A percentile compares a stretch with the other conserved stretches of the same genome.
phyloP scores from a whole-genome alignment of 805 yeast genomes.

The Metschnikowia gruessii region DNA sequence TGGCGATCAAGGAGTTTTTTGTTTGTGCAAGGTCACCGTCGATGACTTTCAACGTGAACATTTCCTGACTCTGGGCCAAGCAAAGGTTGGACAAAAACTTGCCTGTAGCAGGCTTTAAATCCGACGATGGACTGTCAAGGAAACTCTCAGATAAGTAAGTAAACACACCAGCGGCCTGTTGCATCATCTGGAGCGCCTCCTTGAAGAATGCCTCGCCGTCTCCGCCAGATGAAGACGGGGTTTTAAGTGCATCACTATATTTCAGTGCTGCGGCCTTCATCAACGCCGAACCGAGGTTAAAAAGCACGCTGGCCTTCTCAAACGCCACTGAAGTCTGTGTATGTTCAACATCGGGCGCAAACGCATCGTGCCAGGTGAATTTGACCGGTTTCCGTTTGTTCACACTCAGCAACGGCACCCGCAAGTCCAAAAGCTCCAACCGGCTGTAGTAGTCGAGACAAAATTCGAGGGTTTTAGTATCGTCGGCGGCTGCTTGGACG shows the following conservation, averaged over 20 bases:
- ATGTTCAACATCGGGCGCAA: constrained; percentile 41
- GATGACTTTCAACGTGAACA: constrained; percentile 63
- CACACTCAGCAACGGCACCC: constrained; percentile 66
- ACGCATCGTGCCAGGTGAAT: constrained; percentile 83
- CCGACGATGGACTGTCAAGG: constrained; percentile 83
- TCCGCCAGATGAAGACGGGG: constrained; percentile 13
- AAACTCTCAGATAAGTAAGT: constrained; percentile 74
- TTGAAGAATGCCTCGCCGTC: constrained; percentile 49
- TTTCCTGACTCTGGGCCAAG: constrained; percentile 88
- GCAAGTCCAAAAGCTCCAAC: constrained; percentile 71
- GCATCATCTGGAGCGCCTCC: constrained; percentile 56
- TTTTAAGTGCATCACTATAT: constrained; percentile 28
- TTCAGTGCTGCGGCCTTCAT: constrained; percentile 46
- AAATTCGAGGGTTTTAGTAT: constrained; percentile 47
- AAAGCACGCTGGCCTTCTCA: constrained; percentile 83
- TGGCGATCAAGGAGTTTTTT: constrained; percentile 71
- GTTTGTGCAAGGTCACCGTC: constrained; percentile 46
- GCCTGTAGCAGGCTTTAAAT: constrained; percentile 66
- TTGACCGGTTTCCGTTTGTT: constrained; percentile 42
- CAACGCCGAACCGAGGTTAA: constrained; percentile 68
- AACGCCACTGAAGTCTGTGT: constrained; percentile 81
- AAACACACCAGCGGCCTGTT: constrained; percentile 77
- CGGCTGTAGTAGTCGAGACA: constrained; percentile 75
- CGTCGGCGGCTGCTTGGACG: constrained; percentile 50
- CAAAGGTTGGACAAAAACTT: constrained; percentile 60